Evolutionary conservation across 140 eudicot species (phyloP).

Genomic region (Artemisia princeps): DNA sequence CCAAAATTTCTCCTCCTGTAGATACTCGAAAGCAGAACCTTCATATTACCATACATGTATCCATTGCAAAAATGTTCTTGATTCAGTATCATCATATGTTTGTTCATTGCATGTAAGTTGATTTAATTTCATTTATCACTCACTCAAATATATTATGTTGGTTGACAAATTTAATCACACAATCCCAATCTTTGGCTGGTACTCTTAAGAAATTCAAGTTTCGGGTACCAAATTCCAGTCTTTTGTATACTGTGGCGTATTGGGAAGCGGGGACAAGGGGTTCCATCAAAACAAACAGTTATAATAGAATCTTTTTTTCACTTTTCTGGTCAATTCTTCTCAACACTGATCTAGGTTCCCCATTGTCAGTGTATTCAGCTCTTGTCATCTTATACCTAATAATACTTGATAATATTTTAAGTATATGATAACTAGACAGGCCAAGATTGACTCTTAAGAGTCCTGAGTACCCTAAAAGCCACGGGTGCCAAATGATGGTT

Average conservation of each 20-base stretch:
- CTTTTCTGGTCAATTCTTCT: too few species aligned
- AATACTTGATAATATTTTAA: neutral
- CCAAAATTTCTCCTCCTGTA: neutral
- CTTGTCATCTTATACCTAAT: neutral
- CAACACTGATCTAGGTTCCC: neutral
- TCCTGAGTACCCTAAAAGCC: neutral
- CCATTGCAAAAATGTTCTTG: neutral
- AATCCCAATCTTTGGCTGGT: neutral
- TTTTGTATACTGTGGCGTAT: too few species aligned
- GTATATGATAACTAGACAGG: neutral
- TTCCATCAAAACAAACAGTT: too few species aligned
- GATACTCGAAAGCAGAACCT: neutral
- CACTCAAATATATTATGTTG: neutral
- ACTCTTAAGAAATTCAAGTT: neutral
- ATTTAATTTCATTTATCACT: neutral
- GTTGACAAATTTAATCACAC: constrained; percentile 1
- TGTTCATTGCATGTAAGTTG: neutral
- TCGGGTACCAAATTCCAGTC: too few species aligned
- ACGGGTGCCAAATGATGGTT: neutral
- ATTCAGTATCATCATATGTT: neutral
- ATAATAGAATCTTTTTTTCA: too few species aligned
- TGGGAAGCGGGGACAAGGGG: too few species aligned
- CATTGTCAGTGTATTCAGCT: neutral
- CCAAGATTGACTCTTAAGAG: neutral
- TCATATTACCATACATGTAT: neutral